Base-by-base conservation (phyloP, 169 alveolate genomes). In the Toxoplasma gondii region DNA sequence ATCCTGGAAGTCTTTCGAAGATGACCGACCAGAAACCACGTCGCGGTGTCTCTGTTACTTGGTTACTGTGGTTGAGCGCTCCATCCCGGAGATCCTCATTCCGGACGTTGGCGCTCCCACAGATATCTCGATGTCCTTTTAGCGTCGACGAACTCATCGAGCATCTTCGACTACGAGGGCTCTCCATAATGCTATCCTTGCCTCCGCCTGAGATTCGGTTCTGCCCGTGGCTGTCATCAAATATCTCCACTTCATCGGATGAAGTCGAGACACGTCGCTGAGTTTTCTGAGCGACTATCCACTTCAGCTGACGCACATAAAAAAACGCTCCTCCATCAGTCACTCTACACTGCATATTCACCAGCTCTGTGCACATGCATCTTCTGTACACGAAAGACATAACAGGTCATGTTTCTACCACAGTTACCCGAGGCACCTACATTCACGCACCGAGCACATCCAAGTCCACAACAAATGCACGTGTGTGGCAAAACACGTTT, bases 11-110 rank as follows among this genome's bases (percentile, higher is more conserved):
- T 29, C 78, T 64, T 29, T 64, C 78, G 78, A 64, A 17, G 78
- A 64, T 64, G 78, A 36, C 78, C 34, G 78, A 64, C 78, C 78
- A 64, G 78, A 64, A 64, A 64, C 78, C 34, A 36, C 78, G 78
- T 29, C 1, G 12, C 0, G 29, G 78, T 64, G 78, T 19, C 78
- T 64, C 78, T 19, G 10, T 64, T 64, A 29, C 12, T 10, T 64
- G 10, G 0, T 9, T 2, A 64, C 27, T 64, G 78, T 29, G 12
- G 78, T 19, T 29, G 78, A 64, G 78, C 34, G 36, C 78, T 24
- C 27, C 34, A 24, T 24, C 78, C 12, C 78, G 36, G 34, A 10
- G 34, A 29, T 64, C 78, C 34, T 64, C 78, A 29, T 29, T 64
- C 78, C 34, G 78, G 78, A 64, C 78, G 78, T 64, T 29, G 78